Evolutionary conservation across 164 flowering plant species (phyloP).

Genomic region (Dillenia turbinata): DNA sequence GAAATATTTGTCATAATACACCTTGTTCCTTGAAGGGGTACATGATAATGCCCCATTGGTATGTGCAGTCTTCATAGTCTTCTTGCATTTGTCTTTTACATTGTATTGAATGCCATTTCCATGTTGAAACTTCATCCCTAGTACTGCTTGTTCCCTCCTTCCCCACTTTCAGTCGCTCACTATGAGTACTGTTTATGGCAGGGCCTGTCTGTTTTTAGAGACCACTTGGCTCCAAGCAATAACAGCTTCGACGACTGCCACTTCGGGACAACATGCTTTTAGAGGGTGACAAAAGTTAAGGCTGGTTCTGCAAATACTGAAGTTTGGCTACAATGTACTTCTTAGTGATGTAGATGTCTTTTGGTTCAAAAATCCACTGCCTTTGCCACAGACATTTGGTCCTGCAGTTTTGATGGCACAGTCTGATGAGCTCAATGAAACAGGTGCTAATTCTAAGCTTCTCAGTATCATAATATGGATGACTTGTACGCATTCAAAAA

Average conservation of each 20-base stretch:
- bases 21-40: too few relatives aligned
- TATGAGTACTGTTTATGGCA: slow-evolving; percentile 8
- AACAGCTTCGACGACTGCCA: slow-evolving; percentile 89
- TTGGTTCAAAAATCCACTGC: slow-evolving; percentile 84
- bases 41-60: too few relatives aligned
- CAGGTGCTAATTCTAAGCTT: slow-evolving; percentile 39
- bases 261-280: slow-evolving; percentile 94
- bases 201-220: slow-evolving; percentile 88
- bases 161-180: too few relatives aligned
- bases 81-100: too few relatives aligned
- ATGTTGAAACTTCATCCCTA: too few relatives aligned
- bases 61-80: too few relatives aligned
- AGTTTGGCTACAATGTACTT: slow-evolving; percentile 88
- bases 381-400: slow-evolving; percentile 61
- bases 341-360: slow-evolving; percentile 91
- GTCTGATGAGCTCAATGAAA: slow-evolving; percentile 77
- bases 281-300: slow-evolving; percentile 92
- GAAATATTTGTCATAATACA: too few relatives aligned
- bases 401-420: slow-evolving; percentile 81
- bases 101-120: too few relatives aligned
- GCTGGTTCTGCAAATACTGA: slow-evolving; percentile 75
- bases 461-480: too few relatives aligned
- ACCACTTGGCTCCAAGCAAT: slow-evolving; percentile 56
- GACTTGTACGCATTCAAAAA: too few relatives aligned
- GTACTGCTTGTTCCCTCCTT: too few relatives aligned